These are phyloP conservation scores for Datura wrightii DNA, from an alignment of 257 asterid genomes.

Conservation along the genomic window DNA sequence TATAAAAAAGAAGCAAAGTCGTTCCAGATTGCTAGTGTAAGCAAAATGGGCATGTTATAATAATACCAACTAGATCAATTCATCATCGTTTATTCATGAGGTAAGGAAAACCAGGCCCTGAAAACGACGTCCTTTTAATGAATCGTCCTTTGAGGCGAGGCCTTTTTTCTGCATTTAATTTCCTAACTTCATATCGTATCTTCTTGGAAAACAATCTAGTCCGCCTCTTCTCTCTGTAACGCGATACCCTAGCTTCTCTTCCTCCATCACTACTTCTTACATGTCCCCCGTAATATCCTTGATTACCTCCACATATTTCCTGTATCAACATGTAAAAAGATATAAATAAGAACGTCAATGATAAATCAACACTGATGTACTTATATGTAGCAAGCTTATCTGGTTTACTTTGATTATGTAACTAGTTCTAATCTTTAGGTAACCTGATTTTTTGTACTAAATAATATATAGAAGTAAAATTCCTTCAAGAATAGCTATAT, in stretches of 20 bases:
- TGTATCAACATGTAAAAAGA: neutral
- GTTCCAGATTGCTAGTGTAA: constrained; percentile 29
- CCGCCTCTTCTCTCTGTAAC: constrained; percentile 79
- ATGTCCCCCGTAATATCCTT: constrained; percentile 7
- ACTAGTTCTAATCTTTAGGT: neutral
- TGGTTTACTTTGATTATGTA: neutral
- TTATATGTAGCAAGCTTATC: neutral
- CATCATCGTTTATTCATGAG: constrained; percentile 32
- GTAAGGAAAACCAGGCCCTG: constrained; percentile 40
- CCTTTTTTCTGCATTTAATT: constrained; percentile 80
- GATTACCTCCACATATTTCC: constrained; percentile 30
- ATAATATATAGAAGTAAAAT: too few species aligned
- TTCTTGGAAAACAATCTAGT: constrained; percentile 76
- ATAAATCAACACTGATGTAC: neutral
- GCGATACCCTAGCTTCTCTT: constrained; percentile 68
- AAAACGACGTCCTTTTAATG: constrained; percentile 55
- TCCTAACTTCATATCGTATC: constrained; percentile 79
- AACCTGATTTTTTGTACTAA: too few species aligned
- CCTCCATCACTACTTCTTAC: constrained; percentile 44
- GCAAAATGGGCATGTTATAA: constrained; percentile 23
- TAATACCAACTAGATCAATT: neutral
- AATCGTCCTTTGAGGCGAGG: constrained; percentile 84
- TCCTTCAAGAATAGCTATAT: too few species aligned
- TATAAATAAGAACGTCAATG: neutral
- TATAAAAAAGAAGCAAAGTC: neutral